phyloP scores from a whole-genome alignment of 1,139 yeast genomes.

The Trichomonascaceae sp. region DNA sequence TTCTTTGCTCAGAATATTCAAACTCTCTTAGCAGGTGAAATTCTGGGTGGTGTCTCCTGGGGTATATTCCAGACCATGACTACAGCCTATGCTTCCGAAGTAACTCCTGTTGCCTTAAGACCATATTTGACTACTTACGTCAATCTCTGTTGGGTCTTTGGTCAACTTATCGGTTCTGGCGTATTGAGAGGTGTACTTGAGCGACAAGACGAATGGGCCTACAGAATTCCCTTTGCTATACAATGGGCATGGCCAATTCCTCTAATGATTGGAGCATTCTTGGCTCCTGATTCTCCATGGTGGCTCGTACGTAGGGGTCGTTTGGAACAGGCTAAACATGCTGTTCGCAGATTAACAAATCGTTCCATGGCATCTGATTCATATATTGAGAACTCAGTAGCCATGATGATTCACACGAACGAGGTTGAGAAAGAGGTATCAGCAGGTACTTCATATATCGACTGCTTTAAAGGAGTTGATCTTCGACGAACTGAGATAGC shows the following conservation, averaged over 20 bases:
- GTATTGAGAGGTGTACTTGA: constrained; percentile 33
- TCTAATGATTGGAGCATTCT: constrained; percentile 41
- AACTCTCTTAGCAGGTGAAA: constrained; percentile 37
- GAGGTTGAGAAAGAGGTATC: constrained; percentile 35
- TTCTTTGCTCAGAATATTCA: constrained; percentile 37
- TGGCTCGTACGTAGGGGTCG: constrained; percentile 41
- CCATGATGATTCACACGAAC: constrained; percentile 37
- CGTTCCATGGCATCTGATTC: constrained; percentile 23
- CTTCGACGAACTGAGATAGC: constrained; percentile 50
- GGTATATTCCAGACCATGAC: constrained; percentile 42
- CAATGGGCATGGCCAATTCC: constrained; percentile 65
- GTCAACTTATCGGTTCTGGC: constrained; percentile 39
- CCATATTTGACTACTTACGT: constrained; percentile 40
- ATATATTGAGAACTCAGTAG: constrained; percentile 22
- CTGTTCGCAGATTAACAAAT: constrained; percentile 23
- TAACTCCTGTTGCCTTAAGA: constrained; percentile 41
- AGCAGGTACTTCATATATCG: constrained; percentile 35
- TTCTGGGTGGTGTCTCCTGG: constrained; percentile 42
- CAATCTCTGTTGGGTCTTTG: constrained; percentile 41
- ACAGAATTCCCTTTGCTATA: constrained; percentile 44
- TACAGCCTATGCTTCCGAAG: constrained; percentile 42
- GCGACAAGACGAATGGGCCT: constrained; percentile 29
- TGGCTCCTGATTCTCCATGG: constrained; percentile 52
- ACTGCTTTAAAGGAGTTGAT: constrained; percentile 45
- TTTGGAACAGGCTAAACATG: constrained; percentile 36